These are phyloP conservation scores for Cercospora sp. DNA, from an alignment of 2,329 filamentous ascomycete species.

Conservation along the genomic window DNA sequence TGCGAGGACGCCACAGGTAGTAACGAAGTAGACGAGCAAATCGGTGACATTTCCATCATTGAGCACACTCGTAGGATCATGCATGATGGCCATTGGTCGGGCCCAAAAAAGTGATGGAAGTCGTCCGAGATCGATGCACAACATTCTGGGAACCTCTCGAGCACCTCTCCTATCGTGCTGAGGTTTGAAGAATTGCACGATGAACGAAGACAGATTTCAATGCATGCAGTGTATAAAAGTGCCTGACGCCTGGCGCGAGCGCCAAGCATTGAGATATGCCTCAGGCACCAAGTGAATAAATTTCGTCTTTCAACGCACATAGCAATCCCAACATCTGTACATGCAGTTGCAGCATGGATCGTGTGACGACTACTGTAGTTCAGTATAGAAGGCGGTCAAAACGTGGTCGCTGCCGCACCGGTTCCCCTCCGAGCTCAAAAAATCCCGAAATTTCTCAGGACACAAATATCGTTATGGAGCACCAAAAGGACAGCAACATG, in stretches of 20 bases:
- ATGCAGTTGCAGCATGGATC: neutral
- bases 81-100: no score
- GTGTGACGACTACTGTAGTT: neutral
- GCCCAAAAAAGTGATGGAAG: no score
- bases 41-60: no score
- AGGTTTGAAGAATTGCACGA: no score
- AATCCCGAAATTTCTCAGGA: neutral
- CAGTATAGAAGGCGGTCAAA: neutral
- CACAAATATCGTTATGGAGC: neutral
- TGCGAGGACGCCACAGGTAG: no score
- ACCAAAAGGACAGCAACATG: neutral
- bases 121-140: no score
- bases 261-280: neutral
- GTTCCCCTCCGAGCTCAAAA: neutral
- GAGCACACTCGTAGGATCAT: no score
- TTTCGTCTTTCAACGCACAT: neutral
- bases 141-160: no score
- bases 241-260: neutral
- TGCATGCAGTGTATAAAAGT: neutral
- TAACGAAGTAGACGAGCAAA: no score
- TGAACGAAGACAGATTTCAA: no score
- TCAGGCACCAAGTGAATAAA: neutral
- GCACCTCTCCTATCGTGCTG: no score
- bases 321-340: no score
- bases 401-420: neutral